Evolutionary conservation across 768 basidiomycete species (phyloP).

Genomic region (Boletus subcaerulescens): DNA sequence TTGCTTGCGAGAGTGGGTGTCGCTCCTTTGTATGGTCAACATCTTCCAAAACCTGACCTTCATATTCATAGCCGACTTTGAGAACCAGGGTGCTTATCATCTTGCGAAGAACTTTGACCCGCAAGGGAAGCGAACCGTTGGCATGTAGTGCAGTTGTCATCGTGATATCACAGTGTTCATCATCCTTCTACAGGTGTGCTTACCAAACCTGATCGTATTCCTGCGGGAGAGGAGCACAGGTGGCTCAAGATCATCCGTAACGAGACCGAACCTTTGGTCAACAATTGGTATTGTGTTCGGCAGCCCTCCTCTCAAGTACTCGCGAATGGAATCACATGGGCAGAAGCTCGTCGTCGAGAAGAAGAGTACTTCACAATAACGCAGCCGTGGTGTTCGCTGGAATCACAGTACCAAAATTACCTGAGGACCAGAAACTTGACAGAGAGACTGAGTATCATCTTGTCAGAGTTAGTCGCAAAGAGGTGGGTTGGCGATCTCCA

Average conservation of each 20-base stretch:
- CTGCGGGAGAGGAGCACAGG: constrained; percentile 10
- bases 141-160: background rate
- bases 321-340: constrained; percentile 40
- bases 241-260: constrained; percentile 59
- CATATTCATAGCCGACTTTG: background rate
- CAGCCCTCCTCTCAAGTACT: constrained; percentile 28
- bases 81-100: constrained; percentile 4
- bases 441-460: constrained; percentile 50
- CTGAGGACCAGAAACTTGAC: constrained; percentile 58
- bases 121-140: background rate
- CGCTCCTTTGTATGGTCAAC: background rate
- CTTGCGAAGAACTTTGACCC: background rate
- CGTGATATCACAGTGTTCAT: background rate
- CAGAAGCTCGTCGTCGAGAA: constrained; percentile 55
- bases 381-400: constrained; percentile 51
- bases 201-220: constrained; percentile 67
- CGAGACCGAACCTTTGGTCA: constrained; percentile 33
- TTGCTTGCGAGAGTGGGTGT: constrained; percentile 1
- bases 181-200: constrained; percentile 49
- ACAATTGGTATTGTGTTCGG: constrained; percentile 36
- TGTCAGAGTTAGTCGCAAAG: constrained; percentile 59
- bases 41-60: background rate
- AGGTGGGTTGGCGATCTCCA: constrained; percentile 38
- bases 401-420: constrained; percentile 45
- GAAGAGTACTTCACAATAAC: constrained; percentile 49